phyloP scores from a whole-genome alignment of 2,329 filamentous ascomycete genomes.

The Alternaria postmessia region DNA sequence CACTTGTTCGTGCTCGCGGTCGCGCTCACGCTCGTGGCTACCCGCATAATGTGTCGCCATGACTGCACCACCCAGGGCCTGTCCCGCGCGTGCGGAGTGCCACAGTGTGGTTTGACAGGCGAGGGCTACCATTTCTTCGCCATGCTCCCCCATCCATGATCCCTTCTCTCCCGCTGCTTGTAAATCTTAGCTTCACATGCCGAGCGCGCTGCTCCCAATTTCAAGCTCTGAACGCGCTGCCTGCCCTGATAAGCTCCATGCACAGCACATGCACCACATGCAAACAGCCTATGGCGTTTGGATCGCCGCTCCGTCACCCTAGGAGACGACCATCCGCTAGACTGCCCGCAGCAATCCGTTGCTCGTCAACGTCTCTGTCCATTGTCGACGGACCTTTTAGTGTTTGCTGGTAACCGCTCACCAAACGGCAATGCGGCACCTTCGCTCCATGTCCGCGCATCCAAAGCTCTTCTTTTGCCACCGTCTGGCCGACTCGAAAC shows the following conservation, averaged over 20 bases:
- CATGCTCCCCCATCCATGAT: not conserved
- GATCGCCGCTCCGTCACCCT: conserved; percentile 15
- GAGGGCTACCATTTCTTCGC: not conserved
- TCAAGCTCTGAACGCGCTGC: conserved; percentile 4
- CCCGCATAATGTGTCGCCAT: not conserved
- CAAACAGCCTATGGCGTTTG: not conserved
- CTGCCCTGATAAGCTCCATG: conserved; percentile 6
- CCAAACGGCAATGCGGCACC: conserved; percentile 4
- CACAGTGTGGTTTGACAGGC: conserved; percentile 8
- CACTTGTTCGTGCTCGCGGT: too few relatives aligned
- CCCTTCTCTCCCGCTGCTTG: not conserved
- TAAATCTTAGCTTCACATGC: not conserved
- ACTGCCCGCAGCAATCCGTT: conserved; percentile 3
- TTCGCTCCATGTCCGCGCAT: not conserved
- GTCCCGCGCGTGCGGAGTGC: not conserved
- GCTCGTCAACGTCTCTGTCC: conserved; percentile 9
- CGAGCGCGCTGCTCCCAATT: conserved; percentile 11
- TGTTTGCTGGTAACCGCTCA: conserved; percentile 1
- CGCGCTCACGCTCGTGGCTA: not conserved
- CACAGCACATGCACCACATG: not conserved
- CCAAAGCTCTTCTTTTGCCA: conserved; percentile 2
- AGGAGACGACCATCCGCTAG: conserved; percentile 13
- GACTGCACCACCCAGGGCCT: not conserved
- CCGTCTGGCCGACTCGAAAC: conserved; percentile 9
- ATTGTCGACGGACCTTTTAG: conserved; percentile 1